Base-by-base conservation (phyloP, 768 basidiomycete species). In the Phanerochaete sordida region DNA sequence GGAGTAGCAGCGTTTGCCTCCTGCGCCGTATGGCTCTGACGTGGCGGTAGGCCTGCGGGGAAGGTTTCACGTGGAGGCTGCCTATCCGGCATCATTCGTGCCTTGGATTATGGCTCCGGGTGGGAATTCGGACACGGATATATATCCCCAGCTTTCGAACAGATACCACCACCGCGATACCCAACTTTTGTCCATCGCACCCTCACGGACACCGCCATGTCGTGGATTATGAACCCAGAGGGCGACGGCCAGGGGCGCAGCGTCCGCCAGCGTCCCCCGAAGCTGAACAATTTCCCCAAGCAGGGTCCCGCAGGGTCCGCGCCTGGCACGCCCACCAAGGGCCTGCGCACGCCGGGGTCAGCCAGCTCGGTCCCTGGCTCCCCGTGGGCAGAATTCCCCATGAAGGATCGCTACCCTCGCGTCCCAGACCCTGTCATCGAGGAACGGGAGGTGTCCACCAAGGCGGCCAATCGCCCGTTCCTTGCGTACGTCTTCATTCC, bases 381-480 rank as follows among this genome's bases (percentile, higher is more conserved):
- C 2, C 69, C 69, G 11, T 70, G 65, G 50, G 67, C 67, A 1
- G 69, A 68, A 33, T 71, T 69, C 39, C 72, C 68, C 43, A 60
- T 65, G 37, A 66, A 61, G 43, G 68, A 78, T 12, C 72, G 76
- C 53, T 76, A 82, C 57, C 77, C 75, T 50, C 83, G 82, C 73
- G 83, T 85, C 3, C 71, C 76, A 64, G 89, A 91, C 73, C 88
- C 88, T 57, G 64, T 73, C 56, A 82, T 87, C 62, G 83, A 86
- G 1, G 79, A 81, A 59, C 81, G 90, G 65, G 82, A 83, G 79
- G 91, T 95, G 39, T 83, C 88, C 27, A 84, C 83, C 63, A 96
- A 95, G 77, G 74, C 84, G 45, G 91, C 93, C 30, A 97, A 96
- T 75, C 79, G 80, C 60, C 91, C 95, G 9, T 94, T 92, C 74